Evolutionary conservation across 2,329 filamentous ascomycete species (phyloP), one percentile per base, ranked within the genome.

Genomic region (Pseudonectria foliicola): DNA sequence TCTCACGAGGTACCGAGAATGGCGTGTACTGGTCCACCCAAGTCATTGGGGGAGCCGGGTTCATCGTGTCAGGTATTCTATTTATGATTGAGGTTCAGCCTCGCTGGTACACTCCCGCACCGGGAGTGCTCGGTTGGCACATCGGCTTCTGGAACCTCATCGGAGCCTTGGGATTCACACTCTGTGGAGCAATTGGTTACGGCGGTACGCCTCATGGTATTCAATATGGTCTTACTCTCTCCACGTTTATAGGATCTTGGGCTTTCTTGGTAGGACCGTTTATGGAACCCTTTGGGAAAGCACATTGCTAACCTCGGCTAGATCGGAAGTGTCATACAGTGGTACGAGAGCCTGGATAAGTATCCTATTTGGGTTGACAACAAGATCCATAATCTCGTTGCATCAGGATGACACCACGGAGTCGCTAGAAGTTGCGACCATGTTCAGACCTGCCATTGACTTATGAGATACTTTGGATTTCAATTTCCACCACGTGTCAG

Each of bases 21-120:
- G 69, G 74, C 12, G 58, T 75, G 4, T 82, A 71, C 56, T 83
- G 77, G 53, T 42, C 67, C 0, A 69, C 75, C 0, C 73, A 82
- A 49, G 71, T 82, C 6, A 57, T 82, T 3, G 79, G 80, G 4
- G 78, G 78, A 1, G 52, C 53, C 0, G 75, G 77, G 4, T 83
- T 84, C 55, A 70, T 82, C 39, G 48, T 78, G 15, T 80, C 65
- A 6, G 63, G 70, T 14, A 48, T 61, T 3, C 56, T 83, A 2
- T 82, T 81, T 55, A 81, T 81, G 69, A 49, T 83, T 7, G 80
- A 84, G 54, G 80, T 77, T 3, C 79, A 83, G 55, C 52, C 64
- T 27, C 69, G 64, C 29, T 84, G 80, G 79, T 82, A 73, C 46
- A 58, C 63, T 10, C 78, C 80, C 0, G 73, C 75, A 0, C 64